Conservation (phyloP, 805 yeast genomes). For the Sugiyamaella americana region DNA sequence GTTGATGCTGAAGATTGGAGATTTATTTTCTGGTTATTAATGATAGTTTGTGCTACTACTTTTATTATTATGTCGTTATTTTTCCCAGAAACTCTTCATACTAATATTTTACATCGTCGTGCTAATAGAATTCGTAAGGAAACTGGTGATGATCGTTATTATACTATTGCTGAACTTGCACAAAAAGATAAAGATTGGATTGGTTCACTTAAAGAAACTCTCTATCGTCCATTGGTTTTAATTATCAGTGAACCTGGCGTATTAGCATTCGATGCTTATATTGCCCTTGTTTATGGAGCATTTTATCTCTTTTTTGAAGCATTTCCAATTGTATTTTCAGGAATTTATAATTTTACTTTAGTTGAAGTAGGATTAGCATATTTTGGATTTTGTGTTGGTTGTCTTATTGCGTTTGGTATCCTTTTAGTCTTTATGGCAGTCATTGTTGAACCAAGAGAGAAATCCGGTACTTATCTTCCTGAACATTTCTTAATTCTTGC, state of each 20-base stretch:
- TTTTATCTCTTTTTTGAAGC: conserved; percentile 56
- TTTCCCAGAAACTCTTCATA: conserved; percentile 47
- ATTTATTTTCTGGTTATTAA: conserved; percentile 44
- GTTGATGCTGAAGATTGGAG: conserved; percentile 47
- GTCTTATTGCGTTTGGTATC: conserved; percentile 33
- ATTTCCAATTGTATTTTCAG: conserved; percentile 49
- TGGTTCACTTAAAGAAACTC: conserved; percentile 14
- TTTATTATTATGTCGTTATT: conserved; percentile 26
- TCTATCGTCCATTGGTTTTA: conserved; percentile 39
- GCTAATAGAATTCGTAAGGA: conserved; percentile 42
- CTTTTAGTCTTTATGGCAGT: conserved; percentile 7
- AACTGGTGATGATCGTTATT: conserved; percentile 44
- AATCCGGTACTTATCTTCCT: conserved; percentile 12
- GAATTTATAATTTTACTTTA: conserved; percentile 41
- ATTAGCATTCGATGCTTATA: conserved; percentile 44
- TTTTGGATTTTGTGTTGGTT: conserved; percentile 44
- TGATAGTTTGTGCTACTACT: conserved; percentile 36
- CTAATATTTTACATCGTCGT: conserved; percentile 43
- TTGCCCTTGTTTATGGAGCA: conserved; percentile 47
- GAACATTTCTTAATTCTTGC: conserved; percentile 16
- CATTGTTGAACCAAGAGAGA: conserved; percentile 5
- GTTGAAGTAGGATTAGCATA: conserved; percentile 46
- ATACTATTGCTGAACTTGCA: conserved; percentile 37
- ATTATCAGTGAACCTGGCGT: conserved; percentile 50
- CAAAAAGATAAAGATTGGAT: conserved; percentile 23